A percentile compares a stretch with the other conserved stretches of the same genome.
These are phyloP conservation scores for Bocquillonia castaneifolia DNA, from an alignment of 441 rosid species.

Conservation along the genomic window DNA sequence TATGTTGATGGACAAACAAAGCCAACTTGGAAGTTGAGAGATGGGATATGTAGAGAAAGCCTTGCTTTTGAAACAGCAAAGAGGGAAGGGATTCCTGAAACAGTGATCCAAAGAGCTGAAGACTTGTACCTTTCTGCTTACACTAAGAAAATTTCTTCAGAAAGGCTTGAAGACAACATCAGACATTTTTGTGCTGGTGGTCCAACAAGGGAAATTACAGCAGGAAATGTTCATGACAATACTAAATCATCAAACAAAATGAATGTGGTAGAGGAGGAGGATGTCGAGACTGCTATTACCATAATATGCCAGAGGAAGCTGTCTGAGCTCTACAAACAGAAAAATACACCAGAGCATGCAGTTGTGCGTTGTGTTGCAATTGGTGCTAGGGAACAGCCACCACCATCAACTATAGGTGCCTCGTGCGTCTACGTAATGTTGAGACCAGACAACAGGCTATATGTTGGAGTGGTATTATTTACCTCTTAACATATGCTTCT, in stretches of 20 bases:
- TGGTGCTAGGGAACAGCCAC: conserved; percentile 80
- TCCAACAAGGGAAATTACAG: conserved; percentile 23
- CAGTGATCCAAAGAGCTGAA: conserved; percentile 76
- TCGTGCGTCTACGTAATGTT: conserved; percentile 88
- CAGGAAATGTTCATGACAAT: conserved; percentile 26
- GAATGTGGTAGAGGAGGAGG: conserved; percentile 37
- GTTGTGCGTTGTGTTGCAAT: conserved; percentile 46
- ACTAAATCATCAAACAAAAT: conserved; percentile 28
- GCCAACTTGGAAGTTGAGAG: conserved; percentile 87
- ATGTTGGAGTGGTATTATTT: conserved; percentile 76
- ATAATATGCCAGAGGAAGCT: conserved; percentile 55
- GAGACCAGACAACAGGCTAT: conserved; percentile 70
- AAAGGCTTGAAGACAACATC: conserved; percentile 24
- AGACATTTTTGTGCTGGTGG: conserved; percentile 17
- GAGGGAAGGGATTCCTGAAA: conserved; percentile 80
- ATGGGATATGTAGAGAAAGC: conserved; percentile 93
- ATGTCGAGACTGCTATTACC: conserved; percentile 43
- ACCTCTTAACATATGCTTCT: neutral
- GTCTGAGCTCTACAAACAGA: conserved; percentile 42
- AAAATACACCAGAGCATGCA: conserved; percentile 29
- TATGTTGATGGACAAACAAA: conserved; percentile 61
- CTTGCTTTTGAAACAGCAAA: conserved; percentile 98
- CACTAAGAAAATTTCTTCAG: conserved; percentile 22
- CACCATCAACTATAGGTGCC: conserved; percentile 82
- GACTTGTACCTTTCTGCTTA: conserved; percentile 58